Evolutionary conservation across 164 flowering plant species (phyloP), one percentile per base, ranked within the genome.

Genomic region (Umbilicus rupestris): DNA sequence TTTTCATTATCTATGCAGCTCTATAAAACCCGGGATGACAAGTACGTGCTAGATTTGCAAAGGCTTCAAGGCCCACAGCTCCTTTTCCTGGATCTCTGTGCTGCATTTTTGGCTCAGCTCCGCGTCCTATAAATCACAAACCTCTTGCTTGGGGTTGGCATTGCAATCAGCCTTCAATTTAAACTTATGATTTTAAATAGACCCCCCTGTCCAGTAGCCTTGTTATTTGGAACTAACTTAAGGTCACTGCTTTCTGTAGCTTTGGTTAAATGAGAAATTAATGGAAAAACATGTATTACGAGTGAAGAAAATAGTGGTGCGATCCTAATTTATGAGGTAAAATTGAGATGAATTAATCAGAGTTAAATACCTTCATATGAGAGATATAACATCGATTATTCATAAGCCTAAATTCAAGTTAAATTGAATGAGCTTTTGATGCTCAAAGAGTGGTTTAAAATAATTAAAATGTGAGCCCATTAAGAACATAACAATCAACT

Each of bases 61-160:
- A 78, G 88, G 73, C 80, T 86, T 33, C 83, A 84, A 30, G 91
- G 91, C 3, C 84, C 91, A 1, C 91, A 86, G 66, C 77, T 86
- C 58, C 83, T 83, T 29, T 84, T 84, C 76, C 73, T 86, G 74
- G 89, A 86, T 70, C 87, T 84, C 30, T 86, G 88, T 74, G 91
- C 91, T 14, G 88, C 87, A 16, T 84, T 86, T 67, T 85, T 86
- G 71, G 84, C 91, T 39, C 89, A 86, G 77, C 89, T 86, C 52
- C 84, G 81, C 2, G 91, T 86, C 41, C 83, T 84, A 35, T 72
- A 50, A 66, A 65, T 47, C 9, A 44, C 8, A 35, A 63, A 26
- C 64, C 60, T 12, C 58, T 52, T 52, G 30, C 29, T 14, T 28
- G 60, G 6, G 60, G 14, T 16, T 55, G 60, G 2, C 33, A 26